Conservation (phyloP, 352 stramenopile species). For the Pythium brachiatum region DNA sequence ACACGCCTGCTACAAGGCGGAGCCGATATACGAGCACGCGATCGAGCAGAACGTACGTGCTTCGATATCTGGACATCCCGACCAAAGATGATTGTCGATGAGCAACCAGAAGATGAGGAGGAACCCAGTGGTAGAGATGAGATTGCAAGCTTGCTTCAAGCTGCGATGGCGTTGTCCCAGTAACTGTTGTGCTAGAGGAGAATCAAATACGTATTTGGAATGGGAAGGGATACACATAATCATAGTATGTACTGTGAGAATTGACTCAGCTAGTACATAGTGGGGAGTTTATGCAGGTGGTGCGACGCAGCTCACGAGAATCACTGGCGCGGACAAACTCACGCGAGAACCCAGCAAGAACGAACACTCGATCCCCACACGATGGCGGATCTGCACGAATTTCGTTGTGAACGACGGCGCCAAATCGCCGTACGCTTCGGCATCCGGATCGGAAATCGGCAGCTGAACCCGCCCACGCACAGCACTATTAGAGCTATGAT, state of each 20-base stretch:
- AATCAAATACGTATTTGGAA: too few species aligned
- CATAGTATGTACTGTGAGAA: too few species aligned
- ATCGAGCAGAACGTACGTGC: slow-evolving; percentile 30
- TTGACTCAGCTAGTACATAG: too few species aligned
- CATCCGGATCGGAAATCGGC: slow-evolving; percentile 1
- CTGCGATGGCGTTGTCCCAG: not conserved
- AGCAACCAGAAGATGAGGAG: not conserved
- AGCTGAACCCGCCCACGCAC: not conserved
- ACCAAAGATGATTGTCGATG: slow-evolving; percentile 9
- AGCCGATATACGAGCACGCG: slow-evolving; percentile 27
- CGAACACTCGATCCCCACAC: not conserved
- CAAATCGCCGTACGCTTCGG: not conserved
- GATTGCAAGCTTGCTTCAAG: not conserved
- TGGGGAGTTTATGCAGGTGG: not conserved
- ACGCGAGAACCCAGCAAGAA: not conserved
- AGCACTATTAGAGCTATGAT: too few species aligned
- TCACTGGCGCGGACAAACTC: not conserved
- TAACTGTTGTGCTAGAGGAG: too few species aligned
- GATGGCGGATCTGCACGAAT: slow-evolving; percentile 5
- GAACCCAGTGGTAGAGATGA: not conserved
- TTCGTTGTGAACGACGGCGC: not conserved
- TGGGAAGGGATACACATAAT: too few species aligned
- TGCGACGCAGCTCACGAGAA: not conserved
- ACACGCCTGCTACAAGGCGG: slow-evolving; percentile 25
- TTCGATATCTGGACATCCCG: slow-evolving; percentile 23